phyloP scores from a whole-genome alignment of 208 protist genomes.

The Wallacemonas sp. region DNA sequence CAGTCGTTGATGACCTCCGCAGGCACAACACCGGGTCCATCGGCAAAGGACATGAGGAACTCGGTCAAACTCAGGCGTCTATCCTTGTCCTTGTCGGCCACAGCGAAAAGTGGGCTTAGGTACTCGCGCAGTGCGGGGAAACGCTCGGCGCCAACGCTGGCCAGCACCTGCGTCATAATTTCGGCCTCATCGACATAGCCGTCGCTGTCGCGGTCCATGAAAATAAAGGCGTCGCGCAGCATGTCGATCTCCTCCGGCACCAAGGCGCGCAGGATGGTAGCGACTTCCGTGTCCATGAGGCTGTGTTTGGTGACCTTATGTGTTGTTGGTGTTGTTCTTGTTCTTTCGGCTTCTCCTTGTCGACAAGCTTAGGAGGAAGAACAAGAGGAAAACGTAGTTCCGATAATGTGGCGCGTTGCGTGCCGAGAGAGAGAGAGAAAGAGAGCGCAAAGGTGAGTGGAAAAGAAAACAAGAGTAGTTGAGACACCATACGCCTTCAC shows the following conservation, averaged over 20 bases:
- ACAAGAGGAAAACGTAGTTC: background rate
- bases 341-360: background rate
- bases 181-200: constrained; percentile 60
- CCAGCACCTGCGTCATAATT: constrained; percentile 40
- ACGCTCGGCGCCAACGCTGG: constrained; percentile 47
- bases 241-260: constrained; percentile 83
- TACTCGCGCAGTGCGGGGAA: constrained; percentile 57
- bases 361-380: background rate
- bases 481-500: too few species aligned
- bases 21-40: constrained; percentile 79
- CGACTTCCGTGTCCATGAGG: constrained; percentile 20
- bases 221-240: constrained; percentile 88
- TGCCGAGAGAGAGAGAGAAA: constrained; percentile 13
- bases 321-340: background rate
- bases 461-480: background rate
- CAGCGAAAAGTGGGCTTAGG: constrained; percentile 61
- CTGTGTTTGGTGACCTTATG: constrained; percentile 1
- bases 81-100: constrained; percentile 77
- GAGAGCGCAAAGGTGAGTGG: background rate
- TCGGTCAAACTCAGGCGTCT: constrained; percentile 58
- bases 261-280: constrained; percentile 37
- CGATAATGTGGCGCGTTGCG: too few species aligned
- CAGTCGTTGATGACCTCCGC: constrained; percentile 83
- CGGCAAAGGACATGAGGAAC: constrained; percentile 75
- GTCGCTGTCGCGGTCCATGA: constrained; percentile 81